Conservation (phyloP, 768 basidiomycete genomes). For the Boletus reticulatus region DNA sequence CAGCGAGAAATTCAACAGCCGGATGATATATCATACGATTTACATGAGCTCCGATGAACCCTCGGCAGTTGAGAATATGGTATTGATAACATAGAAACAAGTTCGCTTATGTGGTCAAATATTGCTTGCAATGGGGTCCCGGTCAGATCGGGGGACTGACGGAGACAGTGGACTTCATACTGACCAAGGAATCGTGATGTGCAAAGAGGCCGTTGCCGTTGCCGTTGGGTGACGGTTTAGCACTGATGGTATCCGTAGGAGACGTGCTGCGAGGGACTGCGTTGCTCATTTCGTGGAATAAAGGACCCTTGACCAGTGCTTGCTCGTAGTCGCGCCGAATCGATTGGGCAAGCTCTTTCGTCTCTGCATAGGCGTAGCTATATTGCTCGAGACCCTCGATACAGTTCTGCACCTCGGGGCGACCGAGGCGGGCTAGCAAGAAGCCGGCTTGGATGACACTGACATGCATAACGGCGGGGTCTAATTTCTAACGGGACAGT, state of each 20-base stretch:
- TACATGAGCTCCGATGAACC: slow-evolving; percentile 19
- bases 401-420: slow-evolving; percentile 80
- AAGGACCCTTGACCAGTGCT: slow-evolving; percentile 37
- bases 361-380: slow-evolving; percentile 83
- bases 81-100: slow-evolving; percentile 23
- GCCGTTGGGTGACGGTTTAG: slow-evolving; percentile 13
- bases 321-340: slow-evolving; percentile 51
- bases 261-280: slow-evolving; percentile 27
- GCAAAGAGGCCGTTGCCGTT: slow-evolving; percentile 17
- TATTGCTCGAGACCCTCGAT: slow-evolving; percentile 87
- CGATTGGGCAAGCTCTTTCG: slow-evolving; percentile 71
- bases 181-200: slow-evolving; percentile 22
- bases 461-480: slow-evolving; percentile 88
- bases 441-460: slow-evolving; percentile 82
- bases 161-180: background rate
- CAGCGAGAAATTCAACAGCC: slow-evolving; percentile 9
- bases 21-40: slow-evolving; percentile 24
- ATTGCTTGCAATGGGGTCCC: slow-evolving; percentile 10
- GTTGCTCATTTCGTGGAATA: slow-evolving; percentile 42
- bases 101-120: slow-evolving; percentile 22
- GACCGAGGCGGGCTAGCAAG: slow-evolving; percentile 77
- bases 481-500: slow-evolving; percentile 52
- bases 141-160: slow-evolving; percentile 10
- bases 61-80: slow-evolving; percentile 19
- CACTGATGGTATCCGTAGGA: slow-evolving; percentile 12